Evolutionary conservation across 495 filamentous ascomycete species (phyloP).

Genomic region (Penicillium simplicissimum): DNA sequence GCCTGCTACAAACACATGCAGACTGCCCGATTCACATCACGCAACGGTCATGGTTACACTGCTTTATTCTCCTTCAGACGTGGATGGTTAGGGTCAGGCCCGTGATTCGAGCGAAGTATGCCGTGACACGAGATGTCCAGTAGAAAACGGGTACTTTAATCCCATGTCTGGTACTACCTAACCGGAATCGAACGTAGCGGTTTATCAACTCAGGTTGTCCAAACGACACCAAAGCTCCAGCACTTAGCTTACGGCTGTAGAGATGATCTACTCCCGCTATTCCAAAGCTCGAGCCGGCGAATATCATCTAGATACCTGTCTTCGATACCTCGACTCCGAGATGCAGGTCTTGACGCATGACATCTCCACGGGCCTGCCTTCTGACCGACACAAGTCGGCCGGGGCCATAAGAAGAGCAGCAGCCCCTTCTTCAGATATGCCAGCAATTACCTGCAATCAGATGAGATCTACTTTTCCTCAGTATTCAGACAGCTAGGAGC

Average conservation of each 20-base stretch:
- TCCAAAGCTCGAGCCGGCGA: neutral
- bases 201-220: neutral
- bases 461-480: too few relatives aligned
- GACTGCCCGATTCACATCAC: neutral
- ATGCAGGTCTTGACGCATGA: neutral
- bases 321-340: neutral
- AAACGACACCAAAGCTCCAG: neutral
- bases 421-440: neutral
- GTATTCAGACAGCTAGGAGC: neutral
- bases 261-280: neutral
- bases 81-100: too few relatives aligned
- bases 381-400: neutral
- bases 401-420: neutral
- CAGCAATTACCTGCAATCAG: too few relatives aligned
- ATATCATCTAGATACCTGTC: neutral
- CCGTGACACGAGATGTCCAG: neutral
- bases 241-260: neutral
- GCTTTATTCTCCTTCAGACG: neutral
- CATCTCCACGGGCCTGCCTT: neutral
- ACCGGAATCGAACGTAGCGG: neutral
- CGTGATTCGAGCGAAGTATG: neutral
- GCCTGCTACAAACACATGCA: neutral
- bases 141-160: neutral
- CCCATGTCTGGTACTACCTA: neutral
- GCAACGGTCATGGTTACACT: neutral